Conservation (phyloP, 1,284 basidiomycete species). For the Sporisorium graminicola region DNA sequence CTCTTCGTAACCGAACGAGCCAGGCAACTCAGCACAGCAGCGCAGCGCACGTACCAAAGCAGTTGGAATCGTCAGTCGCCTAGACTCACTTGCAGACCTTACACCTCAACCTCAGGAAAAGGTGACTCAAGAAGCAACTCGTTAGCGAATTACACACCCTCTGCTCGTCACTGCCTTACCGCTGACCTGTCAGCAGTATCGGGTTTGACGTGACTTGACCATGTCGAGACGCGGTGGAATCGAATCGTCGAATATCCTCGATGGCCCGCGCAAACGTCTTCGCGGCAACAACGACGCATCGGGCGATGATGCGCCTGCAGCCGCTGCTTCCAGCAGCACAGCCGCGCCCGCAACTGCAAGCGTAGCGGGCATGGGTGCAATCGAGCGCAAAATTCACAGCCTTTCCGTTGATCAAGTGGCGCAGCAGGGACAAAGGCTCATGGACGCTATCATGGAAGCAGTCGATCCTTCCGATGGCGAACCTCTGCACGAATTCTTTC, state of each 20-base stretch:
- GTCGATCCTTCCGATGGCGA: slow-evolving; percentile 49
- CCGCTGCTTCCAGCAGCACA: slow-evolving; percentile 6
- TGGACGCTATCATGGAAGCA: slow-evolving; percentile 47
- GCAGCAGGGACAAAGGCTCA: slow-evolving; percentile 36
- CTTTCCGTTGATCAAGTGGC: slow-evolving; percentile 32
- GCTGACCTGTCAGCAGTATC: background rate
- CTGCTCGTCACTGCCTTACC: background rate
- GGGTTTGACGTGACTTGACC: background rate
- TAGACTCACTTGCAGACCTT: background rate
- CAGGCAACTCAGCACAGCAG: no score
- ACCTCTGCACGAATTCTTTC: slow-evolving; percentile 79
- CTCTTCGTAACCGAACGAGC: background rate
- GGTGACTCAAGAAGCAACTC: background rate
- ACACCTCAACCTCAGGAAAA: background rate
- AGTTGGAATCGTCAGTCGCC: background rate
- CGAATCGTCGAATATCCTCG: slow-evolving; percentile 50
- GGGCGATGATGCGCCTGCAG: slow-evolving; percentile 16
- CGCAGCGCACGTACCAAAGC: background rate
- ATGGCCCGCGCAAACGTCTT: slow-evolving; percentile 55
- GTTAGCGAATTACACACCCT: background rate
- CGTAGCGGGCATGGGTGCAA: slow-evolving; percentile 30
- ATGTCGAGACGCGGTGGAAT: slow-evolving; percentile 44
- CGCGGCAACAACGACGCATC: slow-evolving; percentile 32
- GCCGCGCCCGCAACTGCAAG: slow-evolving; percentile 4
- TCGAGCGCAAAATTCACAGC: slow-evolving; percentile 44